Evolutionary conservation across 805 yeast species (phyloP), one percentile per base, ranked within the genome.

Genomic region (Alloascoidea hylecoeti): DNA sequence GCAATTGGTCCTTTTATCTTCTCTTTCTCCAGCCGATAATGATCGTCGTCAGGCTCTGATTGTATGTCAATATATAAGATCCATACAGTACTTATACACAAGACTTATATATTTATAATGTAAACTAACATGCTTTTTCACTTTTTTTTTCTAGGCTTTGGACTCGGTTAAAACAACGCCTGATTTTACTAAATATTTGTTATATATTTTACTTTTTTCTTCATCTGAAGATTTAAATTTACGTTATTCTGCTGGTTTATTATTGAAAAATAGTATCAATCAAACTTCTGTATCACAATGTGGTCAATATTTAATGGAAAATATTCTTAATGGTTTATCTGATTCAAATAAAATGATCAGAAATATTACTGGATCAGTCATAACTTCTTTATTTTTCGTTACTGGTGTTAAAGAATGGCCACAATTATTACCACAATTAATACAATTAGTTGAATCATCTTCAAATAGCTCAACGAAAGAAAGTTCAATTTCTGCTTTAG

Each of bases 351-450:
- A 60, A n/a, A 60, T 83, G 46, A 81, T 89, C 18, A 70, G 95
- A 43, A 85, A 82, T 51, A 83, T 89, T 42, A 78, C 96, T 4
- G 96, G 96, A 30, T 86, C 78, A 50, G 95, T 86, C 37, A 75
- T 89, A 38, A 82, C 96, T 2, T 69, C 95, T 0, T 58, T 92
- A 18, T 80, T 86, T 46, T 66, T 79, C 2, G 63, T 72, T 5
- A 57, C 58, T 40, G 66, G 72, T 34, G 92, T 95, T 1, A 63
- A 81, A 33, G 60, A 64, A 16, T 84, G 95, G 95, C 85, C 92
- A 2, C 69, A 65, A 34, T 63, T 79, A 17, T 58, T 89, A n/a
- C 75, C 80, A 2, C 76, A 72, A 45, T 61, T 89, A 36, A 56
- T 88, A 45, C 71, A 70, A 38, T 57, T 86, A 51, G 69, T 81